Percentiles rank a stretch among this genome's conserved stretches.
Conservation (phyloP, 441 rosid genomes). For the Populus trichocarpa region DNA sequence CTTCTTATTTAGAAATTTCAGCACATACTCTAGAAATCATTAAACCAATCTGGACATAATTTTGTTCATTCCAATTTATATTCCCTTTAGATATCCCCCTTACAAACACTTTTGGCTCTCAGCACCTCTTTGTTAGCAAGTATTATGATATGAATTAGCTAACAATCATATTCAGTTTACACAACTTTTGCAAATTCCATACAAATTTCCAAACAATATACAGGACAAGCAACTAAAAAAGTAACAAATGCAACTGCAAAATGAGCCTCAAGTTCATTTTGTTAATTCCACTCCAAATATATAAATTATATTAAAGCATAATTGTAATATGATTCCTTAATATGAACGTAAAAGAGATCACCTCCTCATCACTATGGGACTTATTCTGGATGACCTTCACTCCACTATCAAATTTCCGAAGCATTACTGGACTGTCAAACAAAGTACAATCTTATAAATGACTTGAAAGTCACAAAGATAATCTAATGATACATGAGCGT, state of each 20-base stretch:
- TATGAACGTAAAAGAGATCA: slow-evolving; percentile 26
- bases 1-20: not conserved
- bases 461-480: not conserved
- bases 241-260: slow-evolving; percentile 3
- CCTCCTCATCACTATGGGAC: slow-evolving; percentile 93
- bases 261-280: not conserved
- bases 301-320: not conserved
- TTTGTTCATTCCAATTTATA: not conserved
- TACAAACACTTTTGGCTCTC: not conserved
- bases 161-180: not conserved
- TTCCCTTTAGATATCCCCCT: not conserved
- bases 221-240: not conserved
- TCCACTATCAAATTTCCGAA: slow-evolving; percentile 97
- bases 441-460: slow-evolving; percentile 19
- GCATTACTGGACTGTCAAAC: slow-evolving; percentile 81
- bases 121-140: not conserved
- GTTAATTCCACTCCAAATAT: not conserved
- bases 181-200: not conserved
- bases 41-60: not conserved
- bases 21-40: not conserved
- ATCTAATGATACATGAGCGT: not conserved
- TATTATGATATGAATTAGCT: not conserved
- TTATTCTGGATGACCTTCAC: slow-evolving; percentile 90
- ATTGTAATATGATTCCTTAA: slow-evolving; percentile 13
- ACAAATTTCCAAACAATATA: not conserved